Evolutionary conservation across 2,329 filamentous ascomycete genomes (phyloP).

Genomic region (Ophiocordyceps camponoti-rufipedis): DNA sequence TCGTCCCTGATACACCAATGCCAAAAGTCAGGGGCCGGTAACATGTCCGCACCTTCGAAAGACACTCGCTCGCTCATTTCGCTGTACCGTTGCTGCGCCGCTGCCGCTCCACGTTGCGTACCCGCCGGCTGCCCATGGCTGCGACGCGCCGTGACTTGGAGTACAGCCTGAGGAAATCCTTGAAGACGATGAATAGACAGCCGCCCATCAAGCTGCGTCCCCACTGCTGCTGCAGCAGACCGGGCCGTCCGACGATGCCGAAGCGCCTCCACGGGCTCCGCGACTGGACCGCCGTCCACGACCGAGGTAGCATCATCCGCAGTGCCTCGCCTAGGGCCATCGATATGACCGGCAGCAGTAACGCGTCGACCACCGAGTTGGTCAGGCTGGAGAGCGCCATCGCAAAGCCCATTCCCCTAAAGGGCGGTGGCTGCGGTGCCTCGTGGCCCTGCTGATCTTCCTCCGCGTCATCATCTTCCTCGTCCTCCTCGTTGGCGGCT

Average conservation of each 20-base stretch:
- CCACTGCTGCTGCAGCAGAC: constrained; percentile 70
- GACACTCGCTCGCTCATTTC: background rate
- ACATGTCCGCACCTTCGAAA: no score
- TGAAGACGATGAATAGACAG: constrained; percentile 71
- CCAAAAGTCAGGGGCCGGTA: no score
- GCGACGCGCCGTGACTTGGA: constrained; percentile 43
- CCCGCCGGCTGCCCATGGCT: constrained; percentile 32
- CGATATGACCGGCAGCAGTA: constrained; percentile 71
- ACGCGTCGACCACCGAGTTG: constrained; percentile 30
- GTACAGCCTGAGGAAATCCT: constrained; percentile 45
- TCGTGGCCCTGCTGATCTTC: constrained; percentile 11
- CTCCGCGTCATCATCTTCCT: constrained; percentile 1
- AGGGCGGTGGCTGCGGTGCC: constrained; percentile 15
- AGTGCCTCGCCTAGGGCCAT: constrained; percentile 62
- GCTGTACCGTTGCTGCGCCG: constrained; percentile 3
- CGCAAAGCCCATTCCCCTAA: constrained; percentile 13
- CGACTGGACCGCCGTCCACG: constrained; percentile 37
- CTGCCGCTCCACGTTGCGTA: constrained; percentile 30
- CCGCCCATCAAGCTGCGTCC: constrained; percentile 78
- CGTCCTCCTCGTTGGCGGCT: background rate
- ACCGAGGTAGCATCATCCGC: constrained; percentile 44
- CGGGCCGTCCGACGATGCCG: constrained; percentile 24
- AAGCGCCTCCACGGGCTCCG: constrained; percentile 8
- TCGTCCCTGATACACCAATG: no score
- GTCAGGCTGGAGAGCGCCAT: constrained; percentile 22